Evolutionary conservation across 305 asterid genomes (phyloP).

Genomic region (Fraxinus greggii): DNA sequence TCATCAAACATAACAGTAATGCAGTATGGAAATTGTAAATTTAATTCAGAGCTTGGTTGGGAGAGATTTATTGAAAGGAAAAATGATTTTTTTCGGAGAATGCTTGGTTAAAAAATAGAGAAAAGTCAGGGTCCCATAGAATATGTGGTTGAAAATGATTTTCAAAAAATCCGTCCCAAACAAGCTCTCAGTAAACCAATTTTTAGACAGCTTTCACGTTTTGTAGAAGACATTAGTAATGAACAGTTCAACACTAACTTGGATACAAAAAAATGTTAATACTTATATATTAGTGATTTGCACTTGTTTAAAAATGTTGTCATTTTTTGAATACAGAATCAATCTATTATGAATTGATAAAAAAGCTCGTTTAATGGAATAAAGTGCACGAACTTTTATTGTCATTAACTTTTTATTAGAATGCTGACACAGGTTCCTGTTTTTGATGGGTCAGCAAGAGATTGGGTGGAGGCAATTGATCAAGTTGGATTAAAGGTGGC

Average conservation of each 20-base stretch:
- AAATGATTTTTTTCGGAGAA: not conserved
- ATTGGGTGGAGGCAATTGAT: constrained; percentile 79
- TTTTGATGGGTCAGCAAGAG: constrained; percentile 91
- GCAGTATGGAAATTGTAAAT: constrained; percentile 2
- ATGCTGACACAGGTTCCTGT: constrained; percentile 73
- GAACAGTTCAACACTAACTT: not conserved
- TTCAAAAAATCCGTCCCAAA: not conserved
- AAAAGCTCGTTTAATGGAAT: not conserved
- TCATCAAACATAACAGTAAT: not conserved
- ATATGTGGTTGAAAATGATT: not conserved
- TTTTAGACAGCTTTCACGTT: not conserved
- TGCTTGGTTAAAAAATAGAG: not conserved
- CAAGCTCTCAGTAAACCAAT: not conserved
- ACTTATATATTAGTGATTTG: not conserved
- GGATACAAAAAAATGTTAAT: not conserved
- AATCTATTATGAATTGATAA: constrained; percentile 5
- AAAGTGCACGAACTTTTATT: constrained; percentile 11
- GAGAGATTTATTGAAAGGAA: not conserved
- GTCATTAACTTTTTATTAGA: constrained; percentile 10
- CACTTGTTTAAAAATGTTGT: constrained; percentile 16
- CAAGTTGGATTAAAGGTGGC: constrained; percentile 77
- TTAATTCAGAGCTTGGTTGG: not conserved
- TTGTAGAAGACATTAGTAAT: not conserved
- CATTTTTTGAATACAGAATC: not conserved
- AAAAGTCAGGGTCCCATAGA: not conserved